Evolutionary conservation across 2,329 filamentous ascomycete species (phyloP).

Genomic region (Leptoxyphium fumago): DNA sequence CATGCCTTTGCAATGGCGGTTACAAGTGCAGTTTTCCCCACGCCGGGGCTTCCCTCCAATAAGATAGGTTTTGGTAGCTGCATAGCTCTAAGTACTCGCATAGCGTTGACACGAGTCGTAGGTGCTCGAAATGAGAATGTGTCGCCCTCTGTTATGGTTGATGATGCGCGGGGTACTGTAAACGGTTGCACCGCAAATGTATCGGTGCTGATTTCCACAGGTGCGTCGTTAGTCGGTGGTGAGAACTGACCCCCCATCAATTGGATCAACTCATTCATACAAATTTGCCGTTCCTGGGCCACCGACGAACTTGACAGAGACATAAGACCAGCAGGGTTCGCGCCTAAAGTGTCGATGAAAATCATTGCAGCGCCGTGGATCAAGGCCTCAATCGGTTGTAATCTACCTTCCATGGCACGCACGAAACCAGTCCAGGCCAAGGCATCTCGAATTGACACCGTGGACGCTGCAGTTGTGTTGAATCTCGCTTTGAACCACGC

Average conservation of each 20-base stretch:
- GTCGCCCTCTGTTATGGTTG: slow-evolving; percentile 24
- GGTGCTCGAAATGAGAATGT: slow-evolving; percentile 73
- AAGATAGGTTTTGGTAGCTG: slow-evolving; percentile 84
- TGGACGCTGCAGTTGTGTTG: slow-evolving; percentile 58
- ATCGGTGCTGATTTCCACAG: slow-evolving; percentile 40
- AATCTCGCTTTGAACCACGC: slow-evolving; percentile 80
- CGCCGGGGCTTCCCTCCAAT: slow-evolving; percentile 91
- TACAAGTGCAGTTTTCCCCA: slow-evolving; percentile 91
- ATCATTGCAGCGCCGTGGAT: slow-evolving; percentile 89
- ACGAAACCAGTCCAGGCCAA: slow-evolving; percentile 89
- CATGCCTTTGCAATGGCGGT: slow-evolving; percentile 68
- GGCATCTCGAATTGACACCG: slow-evolving; percentile 82
- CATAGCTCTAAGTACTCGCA: slow-evolving; percentile 78
- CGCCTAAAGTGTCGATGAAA: slow-evolving; percentile 87
- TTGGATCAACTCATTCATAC: slow-evolving; percentile 55
- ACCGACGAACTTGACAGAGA: slow-evolving; percentile 57
- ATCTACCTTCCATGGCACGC: slow-evolving; percentile 33
- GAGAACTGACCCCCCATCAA: slow-evolving; percentile 35
- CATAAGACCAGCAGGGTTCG: slow-evolving; percentile 80
- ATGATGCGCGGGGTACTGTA: slow-evolving; percentile 33
- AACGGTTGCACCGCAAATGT: slow-evolving; percentile 64
- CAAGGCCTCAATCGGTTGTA: slow-evolving; percentile 22
- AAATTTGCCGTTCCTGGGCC: slow-evolving; percentile 54
- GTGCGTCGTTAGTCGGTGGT: slow-evolving; percentile 35
- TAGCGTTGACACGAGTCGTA: slow-evolving; percentile 77